Evolutionary conservation across 768 basidiomycete species (phyloP), one percentile per base, ranked within the genome.

Genomic region (Hirschioporus abietinus): DNA sequence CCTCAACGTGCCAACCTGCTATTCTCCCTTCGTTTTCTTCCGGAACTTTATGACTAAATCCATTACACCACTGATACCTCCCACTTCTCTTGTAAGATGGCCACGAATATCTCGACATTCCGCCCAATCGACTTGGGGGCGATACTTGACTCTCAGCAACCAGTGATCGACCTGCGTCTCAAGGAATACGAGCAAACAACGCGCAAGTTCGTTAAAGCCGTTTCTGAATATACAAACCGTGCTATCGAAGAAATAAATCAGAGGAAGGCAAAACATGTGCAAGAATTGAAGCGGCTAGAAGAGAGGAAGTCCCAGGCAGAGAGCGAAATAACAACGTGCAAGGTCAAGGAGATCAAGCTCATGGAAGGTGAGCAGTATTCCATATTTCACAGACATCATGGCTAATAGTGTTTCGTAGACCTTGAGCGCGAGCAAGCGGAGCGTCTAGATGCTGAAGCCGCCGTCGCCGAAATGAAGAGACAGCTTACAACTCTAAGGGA

Each of bases 261-360:
- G 64, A 81, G 88, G 62, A 83, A 90, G 60, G 83, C 84, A 42
- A 79, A 82, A 20, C 88, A 93, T 71, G 79, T 78, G 1, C 74
- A 82, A 1, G 87, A 88, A 73, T 87, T 85, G 77, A 90, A 89
- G 72, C 83, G 82, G 67, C 68, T 87, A 0, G 67, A 77, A 8
- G 93, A 94, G 63, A 86, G 85, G 73, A 84, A 78, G 9, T 82
- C 86, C 59, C 80, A 84, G 8, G 80, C 87, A 0, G 90, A 95
- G 73, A 71, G 79, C 0, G 89, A 93, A 75, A 94, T 85, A 1
- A 88, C 86, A 65, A 80, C 87, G 59, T 93, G 91, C 77, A 91
- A 93, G 70, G 73, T 91, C 64, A 84, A 81, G 71, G 94, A 95
- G 76, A 88, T 93, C 34, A 88, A 92, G 64, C 82, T 96, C 65